Evolutionary conservation across 108 stramenopile species (phyloP).

Genomic region (Discostella pseudostelligera): DNA sequence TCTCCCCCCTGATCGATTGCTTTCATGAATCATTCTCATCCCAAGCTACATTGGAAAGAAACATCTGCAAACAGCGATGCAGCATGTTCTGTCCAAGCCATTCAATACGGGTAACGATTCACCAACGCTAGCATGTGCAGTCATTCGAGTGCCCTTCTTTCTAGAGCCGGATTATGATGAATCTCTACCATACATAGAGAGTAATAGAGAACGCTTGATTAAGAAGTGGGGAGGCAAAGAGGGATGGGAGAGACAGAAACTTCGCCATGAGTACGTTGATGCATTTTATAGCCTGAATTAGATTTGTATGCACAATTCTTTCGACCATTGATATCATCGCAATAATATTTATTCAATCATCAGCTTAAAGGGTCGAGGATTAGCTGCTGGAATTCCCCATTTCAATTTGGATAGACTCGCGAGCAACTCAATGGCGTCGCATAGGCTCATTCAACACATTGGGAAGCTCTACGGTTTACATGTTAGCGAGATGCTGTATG

Average conservation of each 20-base stretch:
- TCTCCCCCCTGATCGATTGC: not conserved
- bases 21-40: not conserved
- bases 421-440: slow-evolving; percentile 83
- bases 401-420: slow-evolving; percentile 85
- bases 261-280: slow-evolving; percentile 60
- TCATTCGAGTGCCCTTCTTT: slow-evolving; percentile 84
- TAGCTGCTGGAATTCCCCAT: slow-evolving; percentile 77
- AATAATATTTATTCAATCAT: not conserved
- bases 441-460: slow-evolving; percentile 79
- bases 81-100: slow-evolving; percentile 57
- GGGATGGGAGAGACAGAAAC: slow-evolving; percentile 79
- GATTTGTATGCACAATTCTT: not conserved
- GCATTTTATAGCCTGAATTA: too few relatives aligned
- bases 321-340: not conserved
- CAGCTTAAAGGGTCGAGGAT: slow-evolving; percentile 72
- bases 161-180: slow-evolving; percentile 82
- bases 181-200: slow-evolving; percentile 65
- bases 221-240: slow-evolving; percentile 80
- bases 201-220: slow-evolving; percentile 75
- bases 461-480: slow-evolving; percentile 74
- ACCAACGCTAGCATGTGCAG: slow-evolving; percentile 61
- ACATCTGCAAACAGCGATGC: slow-evolving; percentile 71
- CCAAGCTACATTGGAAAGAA: slow-evolving; percentile 86
- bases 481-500: slow-evolving; percentile 74
- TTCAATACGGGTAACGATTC: slow-evolving; percentile 37